Evolutionary conservation across 1,284 basidiomycete species (phyloP).

Genomic region (Puccinia triticina): DNA sequence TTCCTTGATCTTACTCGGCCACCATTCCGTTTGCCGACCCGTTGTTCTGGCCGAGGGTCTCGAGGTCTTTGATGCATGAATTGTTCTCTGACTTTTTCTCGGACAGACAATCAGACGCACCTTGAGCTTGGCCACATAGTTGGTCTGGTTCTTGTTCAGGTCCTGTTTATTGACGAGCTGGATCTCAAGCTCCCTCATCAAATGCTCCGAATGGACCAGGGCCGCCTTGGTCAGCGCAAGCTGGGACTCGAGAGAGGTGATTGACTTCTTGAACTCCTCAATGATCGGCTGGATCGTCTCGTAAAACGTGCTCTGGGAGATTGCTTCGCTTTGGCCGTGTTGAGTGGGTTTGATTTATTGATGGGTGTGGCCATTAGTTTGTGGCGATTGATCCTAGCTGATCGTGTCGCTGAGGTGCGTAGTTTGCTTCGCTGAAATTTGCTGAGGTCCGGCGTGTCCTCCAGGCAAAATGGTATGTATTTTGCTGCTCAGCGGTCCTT

Average conservation of each 20-base stretch:
- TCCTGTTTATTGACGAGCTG: slow-evolving; percentile 64
- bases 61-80: slow-evolving; percentile 88
- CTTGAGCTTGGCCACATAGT: slow-evolving; percentile 78
- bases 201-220: slow-evolving; percentile 82
- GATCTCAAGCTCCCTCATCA: slow-evolving; percentile 83
- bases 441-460: no score
- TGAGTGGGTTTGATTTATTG: no score
- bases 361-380: no score
- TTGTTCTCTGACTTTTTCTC: slow-evolving; percentile 89
- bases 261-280: slow-evolving; percentile 97
- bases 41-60: slow-evolving; percentile 77
- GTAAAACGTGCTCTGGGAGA: slow-evolving; percentile 22
- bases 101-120: slow-evolving; percentile 75
- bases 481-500: no score
- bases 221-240: slow-evolving; percentile 86
- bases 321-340: no score
- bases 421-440: no score
- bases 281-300: slow-evolving; percentile 37
- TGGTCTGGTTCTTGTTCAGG: slow-evolving; percentile 76
- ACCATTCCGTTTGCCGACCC: slow-evolving; percentile 75
- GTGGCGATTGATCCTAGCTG: no score
- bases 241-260: slow-evolving; percentile 91
- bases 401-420: no score
- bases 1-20: slow-evolving; percentile 76
- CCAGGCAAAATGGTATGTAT: no score